Base-by-base conservation (phyloP, 192 early-diverging fungal species). In the Backusella sp. region DNA sequence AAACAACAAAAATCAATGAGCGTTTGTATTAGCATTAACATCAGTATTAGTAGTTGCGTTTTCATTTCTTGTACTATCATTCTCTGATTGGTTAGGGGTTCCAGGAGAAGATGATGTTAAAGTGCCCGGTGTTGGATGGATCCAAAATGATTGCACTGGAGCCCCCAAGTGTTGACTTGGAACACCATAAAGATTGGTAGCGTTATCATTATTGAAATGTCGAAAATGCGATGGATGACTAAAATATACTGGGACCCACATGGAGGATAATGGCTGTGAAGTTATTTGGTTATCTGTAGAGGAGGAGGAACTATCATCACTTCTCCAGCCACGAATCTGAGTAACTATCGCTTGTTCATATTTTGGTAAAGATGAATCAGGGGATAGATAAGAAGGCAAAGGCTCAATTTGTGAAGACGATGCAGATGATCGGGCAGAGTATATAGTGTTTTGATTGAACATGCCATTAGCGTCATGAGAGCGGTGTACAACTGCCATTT, bases 311-410 rank as follows among this genome's bases (percentile, higher is more conserved):
- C 34, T 34, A 68, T 68, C 34, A 12, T 69, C 68, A 8, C 23
- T 23, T 69, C 68, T 26, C 23, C 37, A 52, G 26, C 67, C 75
- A n/a, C 75, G 37, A 53, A 76, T 76, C 52, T 76, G 75, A 6
- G 75, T 67, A 19, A 76, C 75, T 49, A 76, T 76, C 6, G 75
- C 75, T 17, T 76, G 75, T 23, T 76, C 75, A 32, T 76, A 76
- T 70, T 76, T 76, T 28, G 75, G 75, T 36, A 68, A 68, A 21
- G 75, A 39, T 11, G 68, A 68, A 23, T 76, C 67, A 35, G 75
- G 75, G 23, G 41, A 42, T 17, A 70, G 35, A 23, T 76, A 76
- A 28, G 75, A 76, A 6, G 75, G 75, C 36, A 70, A 35, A 14
- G 75, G 49, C 12, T 76, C 75, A 30, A 32, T n/a, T 1, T 39